These are phyloP conservation scores for Talaromyces piceae DNA, from an alignment of 2,329 filamentous ascomycete genomes.

Conservation along the genomic window DNA sequence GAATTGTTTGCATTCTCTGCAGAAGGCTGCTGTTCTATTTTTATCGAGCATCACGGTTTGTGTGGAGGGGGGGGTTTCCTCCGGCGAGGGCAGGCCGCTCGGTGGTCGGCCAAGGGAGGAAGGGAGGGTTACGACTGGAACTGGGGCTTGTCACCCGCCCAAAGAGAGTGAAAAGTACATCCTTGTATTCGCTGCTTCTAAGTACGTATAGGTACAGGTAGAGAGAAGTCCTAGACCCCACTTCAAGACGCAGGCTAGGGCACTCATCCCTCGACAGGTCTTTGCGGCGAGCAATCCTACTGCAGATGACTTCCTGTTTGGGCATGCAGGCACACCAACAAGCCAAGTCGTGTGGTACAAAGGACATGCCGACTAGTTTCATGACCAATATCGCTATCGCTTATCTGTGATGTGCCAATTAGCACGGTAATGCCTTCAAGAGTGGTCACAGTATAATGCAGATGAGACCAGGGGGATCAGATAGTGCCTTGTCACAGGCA, in stretches of 20 bases:
- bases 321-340: neutral
- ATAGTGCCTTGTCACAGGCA: slow-evolving; percentile 65
- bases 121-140: neutral
- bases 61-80: too few species aligned
- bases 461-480: slow-evolving; percentile 18
- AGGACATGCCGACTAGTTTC: too few species aligned
- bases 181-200: neutral
- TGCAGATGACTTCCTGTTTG: neutral
- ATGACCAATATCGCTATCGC: too few species aligned
- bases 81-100: too few species aligned
- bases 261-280: neutral
- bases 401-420: slow-evolving; percentile 4
- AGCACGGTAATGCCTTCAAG: neutral
- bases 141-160: too few species aligned
- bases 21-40: neutral
- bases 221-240: neutral
- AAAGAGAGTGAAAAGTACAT: neutral
- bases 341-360: too few species aligned
- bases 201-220: neutral
- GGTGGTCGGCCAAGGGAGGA: too few species aligned
- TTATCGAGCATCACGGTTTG: neutral
- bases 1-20: neutral
- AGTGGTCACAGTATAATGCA: neutral
- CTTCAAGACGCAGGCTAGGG: neutral
- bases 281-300: neutral